Percentiles rank a stretch among this genome's conserved stretches.
Conservation (phyloP, 73 alveolate species). For the Paramecium pentaurelia region DNA sequence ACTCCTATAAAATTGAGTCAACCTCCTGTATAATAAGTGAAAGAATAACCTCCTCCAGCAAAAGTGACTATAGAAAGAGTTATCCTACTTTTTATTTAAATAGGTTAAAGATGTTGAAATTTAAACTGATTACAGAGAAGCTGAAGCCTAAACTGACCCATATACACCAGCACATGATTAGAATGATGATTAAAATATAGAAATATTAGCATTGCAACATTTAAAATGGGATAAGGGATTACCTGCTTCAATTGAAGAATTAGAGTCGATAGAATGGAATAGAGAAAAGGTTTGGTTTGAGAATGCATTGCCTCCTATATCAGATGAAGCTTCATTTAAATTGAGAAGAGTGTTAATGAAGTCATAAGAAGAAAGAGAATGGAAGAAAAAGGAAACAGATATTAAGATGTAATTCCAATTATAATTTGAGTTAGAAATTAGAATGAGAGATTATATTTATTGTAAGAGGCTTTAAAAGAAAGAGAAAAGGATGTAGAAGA, state of each 20-base stretch:
- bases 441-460: conserved; percentile 83
- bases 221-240: conserved; percentile 92
- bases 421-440: conserved; percentile 52
- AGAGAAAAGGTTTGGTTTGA: conserved; percentile 97
- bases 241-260: conserved; percentile 98
- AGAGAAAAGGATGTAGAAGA: conserved; percentile 89
- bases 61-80: conserved; percentile 52
- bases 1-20: conserved; percentile 55
- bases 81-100: neutral
- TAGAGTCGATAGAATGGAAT: conserved; percentile 95
- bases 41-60: conserved; percentile 23
- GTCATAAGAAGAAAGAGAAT: conserved; percentile 97
- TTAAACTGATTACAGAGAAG: conserved; percentile 86
- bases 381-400: conserved; percentile 96
- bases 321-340: conserved; percentile 97
- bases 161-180: conserved; percentile 91
- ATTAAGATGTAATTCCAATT: conserved; percentile 62
- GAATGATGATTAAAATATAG: conserved; percentile 90
- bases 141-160: conserved; percentile 98
- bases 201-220: conserved; percentile 90
- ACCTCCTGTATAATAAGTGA: conserved; percentile 44
- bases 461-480: conserved; percentile 84
- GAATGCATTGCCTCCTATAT: conserved; percentile 95
- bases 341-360: conserved; percentile 93
- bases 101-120: conserved; percentile 65